phyloP scores from a whole-genome alignment of 345 rosid species.

The Eutrema heterophyllum region DNA sequence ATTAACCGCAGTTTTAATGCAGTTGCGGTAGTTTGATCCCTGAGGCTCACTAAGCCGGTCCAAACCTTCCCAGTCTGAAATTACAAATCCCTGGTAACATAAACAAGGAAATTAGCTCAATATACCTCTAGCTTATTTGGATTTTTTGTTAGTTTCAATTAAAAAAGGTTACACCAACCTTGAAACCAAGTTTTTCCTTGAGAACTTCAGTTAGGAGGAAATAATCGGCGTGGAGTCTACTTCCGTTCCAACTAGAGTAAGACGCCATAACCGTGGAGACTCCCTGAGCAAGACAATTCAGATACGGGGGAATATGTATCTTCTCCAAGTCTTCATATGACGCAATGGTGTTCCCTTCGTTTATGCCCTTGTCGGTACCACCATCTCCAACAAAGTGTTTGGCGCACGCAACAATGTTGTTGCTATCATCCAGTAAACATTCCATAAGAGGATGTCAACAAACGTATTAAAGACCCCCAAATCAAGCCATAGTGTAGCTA shows the following conservation, averaged over 20 bases:
- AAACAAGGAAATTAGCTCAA: neutral
- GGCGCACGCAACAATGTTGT: slow-evolving; percentile 79
- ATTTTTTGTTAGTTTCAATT: neutral
- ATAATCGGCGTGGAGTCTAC: slow-evolving; percentile 49
- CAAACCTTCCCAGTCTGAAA: slow-evolving; percentile 87
- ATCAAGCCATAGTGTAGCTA: neutral
- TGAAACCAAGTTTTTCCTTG: slow-evolving; percentile 71
- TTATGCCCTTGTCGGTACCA: slow-evolving; percentile 69
- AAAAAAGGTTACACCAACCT: slow-evolving; percentile 38
- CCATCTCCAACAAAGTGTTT: slow-evolving; percentile 99
- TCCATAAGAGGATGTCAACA: neutral
- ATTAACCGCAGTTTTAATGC: slow-evolving; percentile 57
- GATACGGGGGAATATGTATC: slow-evolving; percentile 71
- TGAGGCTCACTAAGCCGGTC: slow-evolving; percentile 56
- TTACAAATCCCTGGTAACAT: slow-evolving; percentile 60
- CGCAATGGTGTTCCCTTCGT: slow-evolving; percentile 70
- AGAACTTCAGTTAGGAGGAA: slow-evolving; percentile 71
- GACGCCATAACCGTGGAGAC: slow-evolving; percentile 90
- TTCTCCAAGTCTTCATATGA: slow-evolving; percentile 71
- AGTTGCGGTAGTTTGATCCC: slow-evolving; percentile 64
- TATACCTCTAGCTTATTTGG: neutral
- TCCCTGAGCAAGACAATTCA: slow-evolving; percentile 71
- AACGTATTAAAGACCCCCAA: neutral
- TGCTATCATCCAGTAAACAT: slow-evolving; percentile 30
- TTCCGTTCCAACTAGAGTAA: slow-evolving; percentile 86